A percentile compares a stretch with the other conserved stretches of the same genome.
These are phyloP conservation scores for Wickerhamomyces rabaulensis DNA, from an alignment of 805 yeast genomes.

Conservation along the genomic window DNA sequence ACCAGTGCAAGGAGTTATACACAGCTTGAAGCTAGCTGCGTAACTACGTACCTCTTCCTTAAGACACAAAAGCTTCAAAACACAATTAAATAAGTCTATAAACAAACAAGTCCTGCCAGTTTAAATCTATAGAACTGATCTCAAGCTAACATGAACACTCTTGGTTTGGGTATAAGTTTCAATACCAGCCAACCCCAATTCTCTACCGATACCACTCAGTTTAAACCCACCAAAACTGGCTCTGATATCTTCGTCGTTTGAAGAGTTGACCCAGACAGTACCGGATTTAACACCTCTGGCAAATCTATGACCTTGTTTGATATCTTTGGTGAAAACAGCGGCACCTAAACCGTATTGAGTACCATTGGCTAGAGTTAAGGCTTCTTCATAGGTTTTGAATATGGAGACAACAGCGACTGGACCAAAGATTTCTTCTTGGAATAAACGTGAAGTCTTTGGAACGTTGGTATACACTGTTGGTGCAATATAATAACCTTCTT, in stretches of 20 bases:
- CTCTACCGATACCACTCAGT: slow-evolving; percentile 76
- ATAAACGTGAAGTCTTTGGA: slow-evolving; percentile 56
- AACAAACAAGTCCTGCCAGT: background rate
- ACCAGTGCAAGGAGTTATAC: too few species aligned
- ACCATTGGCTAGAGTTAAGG: slow-evolving; percentile 60
- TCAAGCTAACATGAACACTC: slow-evolving; percentile 53
- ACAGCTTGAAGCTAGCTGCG: too few species aligned
- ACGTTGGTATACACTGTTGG: slow-evolving; percentile 79
- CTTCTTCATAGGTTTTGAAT: slow-evolving; percentile 66
- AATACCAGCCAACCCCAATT: slow-evolving; percentile 71
- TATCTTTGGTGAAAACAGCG: slow-evolving; percentile 68
- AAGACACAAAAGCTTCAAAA: too few species aligned
- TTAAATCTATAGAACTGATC: background rate
- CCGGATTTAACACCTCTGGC: slow-evolving; percentile 63
- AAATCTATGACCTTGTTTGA: slow-evolving; percentile 58
- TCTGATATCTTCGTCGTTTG: slow-evolving; percentile 57
- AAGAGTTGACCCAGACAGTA: slow-evolving; percentile 63
- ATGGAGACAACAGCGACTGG: slow-evolving; percentile 72
- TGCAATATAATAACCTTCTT: slow-evolving; percentile 57
- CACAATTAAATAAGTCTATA: too few species aligned
- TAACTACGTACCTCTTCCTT: too few species aligned
- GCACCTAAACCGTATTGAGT: slow-evolving; percentile 79
- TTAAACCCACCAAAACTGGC: slow-evolving; percentile 83
- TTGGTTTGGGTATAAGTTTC: slow-evolving; percentile 68
- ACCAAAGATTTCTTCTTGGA: slow-evolving; percentile 81